Evolutionary conservation across 768 basidiomycete genomes (phyloP).

Genomic region (Pholiota microspora): DNA sequence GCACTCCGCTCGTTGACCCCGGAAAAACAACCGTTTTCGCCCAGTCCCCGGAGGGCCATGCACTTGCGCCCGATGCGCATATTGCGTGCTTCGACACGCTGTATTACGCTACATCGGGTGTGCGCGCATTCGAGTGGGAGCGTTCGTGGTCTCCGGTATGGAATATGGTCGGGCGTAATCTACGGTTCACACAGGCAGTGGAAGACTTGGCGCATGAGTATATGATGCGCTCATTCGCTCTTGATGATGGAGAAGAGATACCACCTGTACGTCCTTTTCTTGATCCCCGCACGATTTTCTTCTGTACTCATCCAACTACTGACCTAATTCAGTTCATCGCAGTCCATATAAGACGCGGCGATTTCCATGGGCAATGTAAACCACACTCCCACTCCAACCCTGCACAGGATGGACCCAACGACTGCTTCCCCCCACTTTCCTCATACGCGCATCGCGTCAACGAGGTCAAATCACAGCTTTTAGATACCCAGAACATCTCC

Average conservation of each 20-base stretch:
- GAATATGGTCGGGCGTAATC: slow-evolving; percentile 35
- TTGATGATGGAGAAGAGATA: slow-evolving; percentile 17
- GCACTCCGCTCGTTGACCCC: slow-evolving; percentile 16
- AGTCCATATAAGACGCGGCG: slow-evolving; percentile 43
- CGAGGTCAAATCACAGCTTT: slow-evolving; percentile 33
- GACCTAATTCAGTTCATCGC: slow-evolving; percentile 36
- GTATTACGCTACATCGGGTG: slow-evolving; percentile 31
- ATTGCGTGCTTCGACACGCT: slow-evolving; percentile 32
- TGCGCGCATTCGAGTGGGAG: slow-evolving; percentile 30
- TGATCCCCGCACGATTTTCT: too few relatives aligned
- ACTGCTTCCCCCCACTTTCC: slow-evolving; percentile 36
- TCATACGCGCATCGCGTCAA: slow-evolving; percentile 32
- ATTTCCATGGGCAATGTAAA: slow-evolving; percentile 30
- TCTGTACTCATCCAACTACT: too few relatives aligned
- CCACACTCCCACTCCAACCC: slow-evolving; percentile 15
- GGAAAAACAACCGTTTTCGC: slow-evolving; percentile 22
- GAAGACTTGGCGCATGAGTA: slow-evolving; percentile 31
- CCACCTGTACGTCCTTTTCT: slow-evolving; percentile 29
- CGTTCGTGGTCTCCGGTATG: slow-evolving; percentile 40
- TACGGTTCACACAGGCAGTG: slow-evolving; percentile 32
- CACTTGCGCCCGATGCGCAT: slow-evolving; percentile 24
- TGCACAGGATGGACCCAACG: slow-evolving; percentile 14
- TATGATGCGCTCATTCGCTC: slow-evolving; percentile 27
- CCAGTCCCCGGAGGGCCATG: slow-evolving; percentile 22
- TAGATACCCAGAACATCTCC: slow-evolving; percentile 23